These are phyloP conservation scores for Tuber umbilicatum DNA, from an alignment of 495 filamentous ascomycete species.

Conservation along the genomic window DNA sequence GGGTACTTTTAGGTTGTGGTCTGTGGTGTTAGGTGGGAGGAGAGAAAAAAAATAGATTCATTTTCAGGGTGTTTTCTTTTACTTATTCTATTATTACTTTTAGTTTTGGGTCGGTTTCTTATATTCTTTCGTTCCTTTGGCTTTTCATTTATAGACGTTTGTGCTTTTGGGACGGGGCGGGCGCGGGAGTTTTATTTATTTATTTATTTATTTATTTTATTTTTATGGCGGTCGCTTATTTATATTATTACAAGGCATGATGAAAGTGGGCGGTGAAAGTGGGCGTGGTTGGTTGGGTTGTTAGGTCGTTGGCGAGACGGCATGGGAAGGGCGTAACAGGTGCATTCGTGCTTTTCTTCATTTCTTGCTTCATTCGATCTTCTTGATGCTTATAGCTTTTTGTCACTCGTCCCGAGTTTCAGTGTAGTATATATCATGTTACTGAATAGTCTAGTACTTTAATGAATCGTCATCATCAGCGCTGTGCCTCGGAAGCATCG, in stretches of 20 bases:
- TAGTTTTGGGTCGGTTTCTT: background rate
- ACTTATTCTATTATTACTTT: background rate
- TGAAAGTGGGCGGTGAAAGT: background rate
- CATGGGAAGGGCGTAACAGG: background rate
- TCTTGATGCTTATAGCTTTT: background rate
- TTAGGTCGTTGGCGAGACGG: background rate
- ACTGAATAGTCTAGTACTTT: background rate
- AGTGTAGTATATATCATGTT: background rate
- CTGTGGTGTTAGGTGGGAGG: background rate
- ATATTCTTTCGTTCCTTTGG: background rate
- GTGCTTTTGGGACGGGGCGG: background rate
- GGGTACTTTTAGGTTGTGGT: constrained; percentile 8
- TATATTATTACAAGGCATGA: background rate
- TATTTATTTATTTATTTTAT: background rate
- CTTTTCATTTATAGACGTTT: background rate
- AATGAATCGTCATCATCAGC: background rate
- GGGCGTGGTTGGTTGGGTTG: background rate
- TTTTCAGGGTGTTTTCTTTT: background rate
- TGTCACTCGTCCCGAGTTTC: background rate
- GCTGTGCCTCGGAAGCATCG: background rate
- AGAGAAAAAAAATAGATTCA: background rate
- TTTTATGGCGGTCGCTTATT: background rate
- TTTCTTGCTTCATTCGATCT: background rate
- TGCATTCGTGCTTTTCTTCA: background rate
- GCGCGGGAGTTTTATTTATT: background rate